Evolutionary conservation across 179 eudicot genomes (phyloP), one percentile per base, ranked within the genome.

Genomic region (Beta macrorhiza): DNA sequence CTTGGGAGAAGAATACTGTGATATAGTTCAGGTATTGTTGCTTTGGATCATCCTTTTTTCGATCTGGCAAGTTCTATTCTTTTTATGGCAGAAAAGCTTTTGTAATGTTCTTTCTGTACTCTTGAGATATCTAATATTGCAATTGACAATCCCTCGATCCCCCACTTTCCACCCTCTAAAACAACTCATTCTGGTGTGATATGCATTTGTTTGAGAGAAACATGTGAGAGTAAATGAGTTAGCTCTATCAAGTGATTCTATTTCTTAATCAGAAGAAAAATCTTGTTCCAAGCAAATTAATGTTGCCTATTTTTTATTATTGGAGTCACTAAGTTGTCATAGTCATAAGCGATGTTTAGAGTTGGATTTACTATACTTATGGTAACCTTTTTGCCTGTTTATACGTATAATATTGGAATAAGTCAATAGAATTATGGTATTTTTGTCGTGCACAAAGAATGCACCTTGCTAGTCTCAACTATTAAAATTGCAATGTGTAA

Each of bases 1-100:
- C 63, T 84, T 97, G 17, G 99, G 99, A 77, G 99, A 97, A 85
- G 99, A 97, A 82, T 97, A 97, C 80, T 97, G 99, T 85, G 99
- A 97, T 86, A 88, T 97, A 75, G 89, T 89, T 75, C 99, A 94
- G 99, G 99, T 97, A 75, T 44, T 25, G 42, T 62, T 67, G n/a
- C 17, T 51, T 55, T 73, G 73, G 32, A 51, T 17, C 32, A 59
- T 74, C 16, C 19, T 62, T 64, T 80, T 37, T 37, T 37, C 2
- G 14, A 42, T 57, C n/a, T 56, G 0, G 25, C 7, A 71, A 20
- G 42, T 14, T 76, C 67, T 71, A 19, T 25, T 15, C 7, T 79
- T 51, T 12, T 25, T 49, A 25, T 52, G 61, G 72, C 2, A 22
- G 44, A 49, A 52, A 59, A 37, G 67, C 4, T 49, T 47, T 17